Evolutionary conservation across 2,329 filamentous ascomycete genomes (phyloP).

Genomic region (Pseudogymnoascus sp.): DNA sequence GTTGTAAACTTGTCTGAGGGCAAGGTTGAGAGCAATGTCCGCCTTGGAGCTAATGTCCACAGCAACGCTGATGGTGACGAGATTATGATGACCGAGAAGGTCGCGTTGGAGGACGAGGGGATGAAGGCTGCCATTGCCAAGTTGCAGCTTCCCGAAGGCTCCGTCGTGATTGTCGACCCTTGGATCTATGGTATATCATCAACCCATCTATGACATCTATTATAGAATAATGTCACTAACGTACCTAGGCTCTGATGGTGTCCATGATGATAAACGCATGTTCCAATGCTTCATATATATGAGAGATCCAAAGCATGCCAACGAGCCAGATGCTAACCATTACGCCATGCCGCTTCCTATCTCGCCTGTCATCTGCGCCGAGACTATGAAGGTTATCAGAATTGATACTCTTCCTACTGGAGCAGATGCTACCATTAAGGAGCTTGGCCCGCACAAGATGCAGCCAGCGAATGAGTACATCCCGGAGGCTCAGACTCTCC

Average conservation of each 20-base stretch:
- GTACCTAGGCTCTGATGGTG: conserved; percentile 40
- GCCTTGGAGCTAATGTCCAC: conserved; percentile 51
- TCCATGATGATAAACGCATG: conserved; percentile 38
- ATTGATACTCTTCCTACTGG: conserved; percentile 65
- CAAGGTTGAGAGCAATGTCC: conserved; percentile 47
- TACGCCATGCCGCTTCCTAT: conserved; percentile 59
- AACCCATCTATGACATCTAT: background rate
- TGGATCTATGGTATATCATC: conserved; percentile 50
- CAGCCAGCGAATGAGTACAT: conserved; percentile 55
- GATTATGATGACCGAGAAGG: conserved; percentile 48
- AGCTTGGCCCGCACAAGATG: conserved; percentile 48
- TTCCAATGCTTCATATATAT: conserved; percentile 62
- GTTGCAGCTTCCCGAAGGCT: conserved; percentile 51
- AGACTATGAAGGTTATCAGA: conserved; percentile 55
- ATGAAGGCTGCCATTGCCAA: conserved; percentile 55
- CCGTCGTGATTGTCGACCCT: conserved; percentile 51
- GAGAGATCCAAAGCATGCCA: conserved; percentile 50
- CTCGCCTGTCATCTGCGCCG: conserved; percentile 57
- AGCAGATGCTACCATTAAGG: conserved; percentile 48
- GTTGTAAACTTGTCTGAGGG: conserved; percentile 42
- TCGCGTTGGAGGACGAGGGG: conserved; percentile 44
- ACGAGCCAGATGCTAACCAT: conserved; percentile 57
- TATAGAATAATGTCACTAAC: conserved; percentile 2
- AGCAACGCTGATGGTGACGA: conserved; percentile 52
- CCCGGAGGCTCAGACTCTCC: conserved; percentile 50